Base-by-base conservation (phyloP, 176 grass and related monocot genomes). In the Ensete ventricosum region DNA sequence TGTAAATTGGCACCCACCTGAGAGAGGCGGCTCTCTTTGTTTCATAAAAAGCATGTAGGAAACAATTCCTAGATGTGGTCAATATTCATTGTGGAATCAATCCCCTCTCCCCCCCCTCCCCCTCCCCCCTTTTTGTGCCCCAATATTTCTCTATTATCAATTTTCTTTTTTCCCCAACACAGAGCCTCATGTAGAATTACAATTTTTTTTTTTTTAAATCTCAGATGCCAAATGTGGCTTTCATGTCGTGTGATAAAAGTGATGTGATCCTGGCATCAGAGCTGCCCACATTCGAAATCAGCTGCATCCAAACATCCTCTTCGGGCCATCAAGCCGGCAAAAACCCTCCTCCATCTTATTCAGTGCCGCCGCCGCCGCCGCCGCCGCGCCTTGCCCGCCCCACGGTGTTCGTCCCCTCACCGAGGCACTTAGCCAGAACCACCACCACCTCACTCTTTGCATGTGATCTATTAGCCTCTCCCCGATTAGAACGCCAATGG, bases 401-500 rank as follows among this genome's bases (percentile, higher is more conserved):
- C n/a, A n/a, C n/a, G n/a, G n/a, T n/a, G n/a, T n/a, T n/a, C n/a
- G n/a, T n/a, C n/a, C n/a, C n/a, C n/a, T n/a, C n/a, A n/a, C n/a
- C n/a, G n/a, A n/a, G n/a, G n/a, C n/a, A n/a, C n/a, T n/a, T n/a
- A n/a, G n/a, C n/a, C n/a, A n/a, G n/a, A n/a, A n/a, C n/a, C n/a
- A n/a, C n/a, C n/a, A n/a, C n/a, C n/a, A n/a, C n/a, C n/a, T n/a
- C n/a, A n/a, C n/a, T n/a, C n/a, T n/a, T n/a, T n/a, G n/a, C n/a
- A n/a, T n/a, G n/a, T n/a, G n/a, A 85, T 59, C 91, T 78, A 7
- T 86, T n/a, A 50, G 8, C 81, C 81, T 14, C 69, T 71, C 0
- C 73, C 78, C 3, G 91, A 78, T 74, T 82, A 91, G 71, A 89
- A 77, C 54, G 76, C 70, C 57, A 76, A 27, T 75, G 85, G 17